Conservation (phyloP, 306 rosid genomes). For the Carpinus fangiana region DNA sequence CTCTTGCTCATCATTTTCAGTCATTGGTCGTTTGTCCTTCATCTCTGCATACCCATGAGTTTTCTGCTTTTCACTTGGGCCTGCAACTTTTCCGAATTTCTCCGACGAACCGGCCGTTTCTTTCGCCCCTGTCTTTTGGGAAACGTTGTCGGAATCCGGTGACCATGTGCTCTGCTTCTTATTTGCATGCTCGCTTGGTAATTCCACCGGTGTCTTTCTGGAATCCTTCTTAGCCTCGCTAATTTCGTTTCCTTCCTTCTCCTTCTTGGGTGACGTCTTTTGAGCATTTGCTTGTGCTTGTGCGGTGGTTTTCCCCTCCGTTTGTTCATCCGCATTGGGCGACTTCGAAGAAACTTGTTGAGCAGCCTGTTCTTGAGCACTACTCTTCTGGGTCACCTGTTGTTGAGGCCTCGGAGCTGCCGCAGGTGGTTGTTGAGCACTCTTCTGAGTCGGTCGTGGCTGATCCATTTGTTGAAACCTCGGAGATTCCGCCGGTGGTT, state of each 20-base stretch:
- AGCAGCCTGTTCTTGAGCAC: background rate
- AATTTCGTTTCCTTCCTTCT: background rate
- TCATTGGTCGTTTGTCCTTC: too few relatives aligned
- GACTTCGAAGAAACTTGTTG: conserved; percentile 5
- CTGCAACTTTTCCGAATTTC: background rate
- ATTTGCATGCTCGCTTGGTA: background rate
- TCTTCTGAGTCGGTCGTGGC: background rate
- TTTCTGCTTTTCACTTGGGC: background rate
- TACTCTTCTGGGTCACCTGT: background rate
- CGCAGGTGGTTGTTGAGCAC: background rate
- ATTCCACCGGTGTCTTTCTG: background rate
- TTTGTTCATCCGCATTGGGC: conserved; percentile 15
- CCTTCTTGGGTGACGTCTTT: too few relatives aligned
- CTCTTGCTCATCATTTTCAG: background rate
- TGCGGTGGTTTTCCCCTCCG: background rate
- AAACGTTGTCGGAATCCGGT: background rate
- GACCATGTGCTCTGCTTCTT: background rate
- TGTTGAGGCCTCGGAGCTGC: too few relatives aligned
- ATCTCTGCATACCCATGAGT: background rate
- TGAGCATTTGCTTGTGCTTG: background rate
- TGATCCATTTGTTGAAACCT: conserved; percentile 5
- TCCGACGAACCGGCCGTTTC: background rate
- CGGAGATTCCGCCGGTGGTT: conserved; percentile 4
- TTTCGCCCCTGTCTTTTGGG: background rate
- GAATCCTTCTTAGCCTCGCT: background rate